A percentile compares a stretch with the other conserved stretches of the same genome.
Conservation (phyloP, 2,329 filamentous ascomycete genomes). For the Hypoxylon rubiginosum region DNA sequence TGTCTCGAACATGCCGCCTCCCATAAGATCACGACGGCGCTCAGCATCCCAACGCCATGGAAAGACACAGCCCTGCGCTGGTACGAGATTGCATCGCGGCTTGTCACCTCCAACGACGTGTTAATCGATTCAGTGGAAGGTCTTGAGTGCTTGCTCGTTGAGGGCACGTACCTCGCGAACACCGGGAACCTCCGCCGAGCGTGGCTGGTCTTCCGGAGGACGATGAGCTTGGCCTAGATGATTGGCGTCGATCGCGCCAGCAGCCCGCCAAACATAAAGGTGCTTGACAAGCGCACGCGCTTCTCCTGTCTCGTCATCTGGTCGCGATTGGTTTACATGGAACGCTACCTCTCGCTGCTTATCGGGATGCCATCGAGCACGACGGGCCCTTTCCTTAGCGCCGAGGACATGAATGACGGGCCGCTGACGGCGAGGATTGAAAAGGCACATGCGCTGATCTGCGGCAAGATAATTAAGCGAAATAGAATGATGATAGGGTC, state of each 20-base stretch:
- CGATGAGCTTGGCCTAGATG: conserved; percentile 48
- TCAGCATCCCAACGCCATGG: background rate
- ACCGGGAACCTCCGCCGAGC: conserved; percentile 59
- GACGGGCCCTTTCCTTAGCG: background rate
- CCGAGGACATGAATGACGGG: background rate
- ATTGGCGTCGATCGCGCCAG: background rate
- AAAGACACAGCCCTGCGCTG: background rate
- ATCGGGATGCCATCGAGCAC: background rate
- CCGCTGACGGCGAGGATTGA: no score
- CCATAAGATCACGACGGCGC: background rate
- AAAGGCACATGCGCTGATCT: no score
- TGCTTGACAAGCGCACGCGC: background rate
- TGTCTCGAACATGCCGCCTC: background rate
- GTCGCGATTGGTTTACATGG: background rate
- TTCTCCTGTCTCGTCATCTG: background rate
- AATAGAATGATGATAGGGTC: no score
- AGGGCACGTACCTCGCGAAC: conserved; percentile 60
- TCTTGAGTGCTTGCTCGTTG: conserved; percentile 62
- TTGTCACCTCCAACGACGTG: conserved; percentile 62
- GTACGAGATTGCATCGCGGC: conserved; percentile 43
- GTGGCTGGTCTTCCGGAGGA: conserved; percentile 60
- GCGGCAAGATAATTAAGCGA: no score
- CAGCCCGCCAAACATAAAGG: background rate
- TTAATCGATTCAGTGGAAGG: conserved; percentile 60
- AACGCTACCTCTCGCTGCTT: background rate